phyloP scores from a whole-genome alignment of 2,329 filamentous ascomycete species.

The Davidsoniella eucalypti region DNA sequence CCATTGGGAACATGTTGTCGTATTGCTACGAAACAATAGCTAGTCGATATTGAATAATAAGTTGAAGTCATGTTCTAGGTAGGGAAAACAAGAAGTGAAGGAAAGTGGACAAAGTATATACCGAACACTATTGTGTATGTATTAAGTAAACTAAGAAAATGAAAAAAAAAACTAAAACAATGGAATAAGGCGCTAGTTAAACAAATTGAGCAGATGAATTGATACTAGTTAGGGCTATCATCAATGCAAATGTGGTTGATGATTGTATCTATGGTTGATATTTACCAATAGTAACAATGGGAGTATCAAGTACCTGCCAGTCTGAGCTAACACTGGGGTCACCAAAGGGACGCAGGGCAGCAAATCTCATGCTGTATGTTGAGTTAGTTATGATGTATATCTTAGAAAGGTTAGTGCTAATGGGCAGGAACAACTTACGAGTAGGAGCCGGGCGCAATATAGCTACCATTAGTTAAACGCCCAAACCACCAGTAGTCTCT shows the following conservation, averaged over 20 bases:
- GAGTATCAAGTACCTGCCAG: slow-evolving; percentile 15
- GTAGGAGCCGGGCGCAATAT: slow-evolving; percentile 17
- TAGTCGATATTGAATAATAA: no score
- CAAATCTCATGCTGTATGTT: slow-evolving; percentile 15
- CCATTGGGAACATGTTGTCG: no score
- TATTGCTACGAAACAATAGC: no score
- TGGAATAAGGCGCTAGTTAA: no score
- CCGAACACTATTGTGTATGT: no score
- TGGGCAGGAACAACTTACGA: slow-evolving; percentile 1
- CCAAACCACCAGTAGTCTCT: slow-evolving; percentile 18
- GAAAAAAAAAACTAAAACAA: no score
- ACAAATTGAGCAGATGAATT: no score
- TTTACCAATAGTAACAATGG: not conserved
- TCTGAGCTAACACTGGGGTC: slow-evolving; percentile 13
- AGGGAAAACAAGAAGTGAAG: no score
- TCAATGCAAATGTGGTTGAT: no score
- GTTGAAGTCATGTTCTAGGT: no score
- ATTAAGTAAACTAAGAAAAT: no score
- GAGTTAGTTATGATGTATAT: not conserved
- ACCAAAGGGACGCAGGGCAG: slow-evolving; percentile 17
- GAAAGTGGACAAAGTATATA: no score
- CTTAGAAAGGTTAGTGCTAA: not conserved
- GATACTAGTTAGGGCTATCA: not conserved
- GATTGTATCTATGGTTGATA: not conserved
- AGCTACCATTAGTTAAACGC: slow-evolving; percentile 17